Evolutionary conservation across 371 early-diverging fungal genomes (phyloP).

Genomic region (Dinochytrium kinnereticum): DNA sequence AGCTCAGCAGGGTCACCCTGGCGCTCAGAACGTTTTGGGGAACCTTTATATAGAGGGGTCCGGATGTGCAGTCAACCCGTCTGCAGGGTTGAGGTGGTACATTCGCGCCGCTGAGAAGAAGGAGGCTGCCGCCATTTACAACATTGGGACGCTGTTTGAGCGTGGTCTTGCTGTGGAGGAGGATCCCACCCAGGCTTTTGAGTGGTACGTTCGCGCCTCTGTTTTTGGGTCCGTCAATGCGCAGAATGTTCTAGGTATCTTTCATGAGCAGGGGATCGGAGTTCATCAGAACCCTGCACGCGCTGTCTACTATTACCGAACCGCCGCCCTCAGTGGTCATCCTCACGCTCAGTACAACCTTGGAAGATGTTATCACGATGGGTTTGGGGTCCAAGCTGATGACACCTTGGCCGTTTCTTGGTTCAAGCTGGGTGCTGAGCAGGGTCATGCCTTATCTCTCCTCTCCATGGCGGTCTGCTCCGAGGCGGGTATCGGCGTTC

Average conservation of each 20-base stretch:
- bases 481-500: slow-evolving; percentile 75
- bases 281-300: slow-evolving; percentile 57
- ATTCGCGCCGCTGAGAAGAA: slow-evolving; percentile 55
- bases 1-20: slow-evolving; percentile 40
- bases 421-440: slow-evolving; percentile 62
- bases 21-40: slow-evolving; percentile 56
- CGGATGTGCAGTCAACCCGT: slow-evolving; percentile 40
- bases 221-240: slow-evolving; percentile 80
- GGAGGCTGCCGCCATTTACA: slow-evolving; percentile 59
- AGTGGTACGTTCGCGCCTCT: slow-evolving; percentile 84
- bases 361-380: slow-evolving; percentile 89
- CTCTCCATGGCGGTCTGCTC: slow-evolving; percentile 83
- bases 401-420: slow-evolving; percentile 70
- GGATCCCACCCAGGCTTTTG: slow-evolving; percentile 43
- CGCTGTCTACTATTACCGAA: slow-evolving; percentile 75
- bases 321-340: slow-evolving; percentile 71
- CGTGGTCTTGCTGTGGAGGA: slow-evolving; percentile 55
- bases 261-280: slow-evolving; percentile 80
- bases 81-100: slow-evolving; percentile 50
- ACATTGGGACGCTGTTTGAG: slow-evolving; percentile 61
- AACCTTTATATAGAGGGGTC: slow-evolving; percentile 57
- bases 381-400: slow-evolving; percentile 75
- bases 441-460: slow-evolving; percentile 67
- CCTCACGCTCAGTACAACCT: slow-evolving; percentile 85
- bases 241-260: slow-evolving; percentile 85